These are phyloP conservation scores for Aquilaria sinensis DNA, from an alignment of 345 rosid species.

Conservation along the genomic window DNA sequence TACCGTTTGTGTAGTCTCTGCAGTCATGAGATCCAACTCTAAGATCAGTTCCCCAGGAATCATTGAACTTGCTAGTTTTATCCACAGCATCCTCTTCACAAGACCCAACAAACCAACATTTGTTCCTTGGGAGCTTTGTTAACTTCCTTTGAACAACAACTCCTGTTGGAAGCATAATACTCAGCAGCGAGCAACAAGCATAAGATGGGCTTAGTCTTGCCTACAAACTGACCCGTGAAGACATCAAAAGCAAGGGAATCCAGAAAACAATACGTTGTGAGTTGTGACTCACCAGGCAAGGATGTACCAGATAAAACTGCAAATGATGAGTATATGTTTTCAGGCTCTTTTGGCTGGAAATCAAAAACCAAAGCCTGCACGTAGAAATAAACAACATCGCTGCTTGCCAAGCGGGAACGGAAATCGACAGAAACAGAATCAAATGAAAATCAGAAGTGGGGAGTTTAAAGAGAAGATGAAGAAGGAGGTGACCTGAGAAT, in stretches of 20 bases:
- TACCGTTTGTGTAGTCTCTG: slow-evolving; percentile 71
- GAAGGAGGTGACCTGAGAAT: slow-evolving; percentile 29
- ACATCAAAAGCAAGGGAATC: not conserved
- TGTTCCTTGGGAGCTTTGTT: slow-evolving; percentile 46
- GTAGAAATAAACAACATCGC: not conserved
- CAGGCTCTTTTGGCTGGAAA: slow-evolving; percentile 66
- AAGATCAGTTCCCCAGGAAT: slow-evolving; percentile 54
- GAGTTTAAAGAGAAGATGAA: not conserved
- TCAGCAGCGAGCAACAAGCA: not conserved
- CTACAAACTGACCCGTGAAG: not conserved
- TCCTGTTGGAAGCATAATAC: slow-evolving; percentile 28
- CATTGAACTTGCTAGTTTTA: slow-evolving; percentile 40
- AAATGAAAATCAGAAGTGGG: not conserved
- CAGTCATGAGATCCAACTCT: slow-evolving; percentile 72
- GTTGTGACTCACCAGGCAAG: slow-evolving; percentile 35
- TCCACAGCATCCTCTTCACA: slow-evolving; percentile 33
- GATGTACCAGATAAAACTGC: slow-evolving; percentile 47
- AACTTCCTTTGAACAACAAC: slow-evolving; percentile 41
- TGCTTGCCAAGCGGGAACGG: no score
- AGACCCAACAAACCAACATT: slow-evolving; percentile 77
- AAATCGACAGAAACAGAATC: not conserved
- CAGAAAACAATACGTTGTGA: not conserved
- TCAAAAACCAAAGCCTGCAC: slow-evolving; percentile 38
- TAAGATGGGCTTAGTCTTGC: not conserved
- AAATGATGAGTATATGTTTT: slow-evolving; percentile 37